Conservation (phyloP, 2,329 filamentous ascomycete genomes). For the Xylaria sp. region DNA sequence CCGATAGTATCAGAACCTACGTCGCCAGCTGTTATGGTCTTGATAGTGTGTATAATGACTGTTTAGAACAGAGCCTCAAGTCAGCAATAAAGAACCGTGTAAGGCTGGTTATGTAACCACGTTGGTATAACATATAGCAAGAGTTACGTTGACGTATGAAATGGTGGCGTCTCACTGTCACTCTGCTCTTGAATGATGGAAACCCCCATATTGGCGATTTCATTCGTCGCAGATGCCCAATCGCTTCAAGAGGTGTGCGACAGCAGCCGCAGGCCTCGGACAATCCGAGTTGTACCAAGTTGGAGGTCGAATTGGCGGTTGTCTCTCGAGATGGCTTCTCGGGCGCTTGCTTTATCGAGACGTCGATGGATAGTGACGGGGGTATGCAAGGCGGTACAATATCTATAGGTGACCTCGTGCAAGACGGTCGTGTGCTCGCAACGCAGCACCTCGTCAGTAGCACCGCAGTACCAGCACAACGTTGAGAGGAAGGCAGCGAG, state of each 20-base stretch:
- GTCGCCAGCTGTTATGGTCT: conserved; percentile 79
- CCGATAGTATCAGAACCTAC: conserved; percentile 56
- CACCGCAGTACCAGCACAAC: no score
- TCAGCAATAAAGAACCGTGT: neutral
- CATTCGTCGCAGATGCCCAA: conserved; percentile 27
- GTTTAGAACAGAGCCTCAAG: conserved; percentile 19
- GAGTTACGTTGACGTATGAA: neutral
- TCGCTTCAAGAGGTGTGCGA: conserved; percentile 20
- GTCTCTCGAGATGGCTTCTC: neutral
- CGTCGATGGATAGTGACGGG: neutral
- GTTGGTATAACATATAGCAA: neutral
- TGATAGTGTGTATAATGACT: conserved; percentile 78
- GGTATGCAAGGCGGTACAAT: neutral
- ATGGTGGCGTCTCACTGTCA: conserved; percentile 61
- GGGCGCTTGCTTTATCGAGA: neutral
- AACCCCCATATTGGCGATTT: conserved; percentile 73
- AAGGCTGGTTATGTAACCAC: no score
- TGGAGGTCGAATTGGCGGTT: neutral
- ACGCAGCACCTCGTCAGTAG: neutral
- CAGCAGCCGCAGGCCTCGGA: conserved; percentile 7
- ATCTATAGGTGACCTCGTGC: neutral
- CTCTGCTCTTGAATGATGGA: conserved; percentile 87
- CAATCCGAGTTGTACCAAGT: conserved; percentile 3
- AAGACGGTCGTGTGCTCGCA: conserved; percentile 5
- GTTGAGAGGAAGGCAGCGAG: no score